phyloP scores from a whole-genome alignment of 495 filamentous ascomycete species.

The Talaromyces nanjingensis region DNA sequence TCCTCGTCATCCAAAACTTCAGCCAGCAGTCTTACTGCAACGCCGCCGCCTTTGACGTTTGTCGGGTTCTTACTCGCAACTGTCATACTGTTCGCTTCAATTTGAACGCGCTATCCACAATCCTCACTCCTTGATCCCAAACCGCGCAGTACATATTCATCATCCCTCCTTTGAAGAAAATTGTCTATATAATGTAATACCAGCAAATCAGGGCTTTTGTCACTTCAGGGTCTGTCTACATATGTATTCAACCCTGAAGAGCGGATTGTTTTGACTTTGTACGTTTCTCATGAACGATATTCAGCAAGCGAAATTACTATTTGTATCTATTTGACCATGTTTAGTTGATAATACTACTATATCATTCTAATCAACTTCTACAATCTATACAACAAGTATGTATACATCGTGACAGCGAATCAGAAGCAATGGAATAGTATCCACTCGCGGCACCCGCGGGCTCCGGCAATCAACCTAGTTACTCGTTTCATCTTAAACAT shows the following conservation, averaged over 20 bases:
- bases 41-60: neutral
- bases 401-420: neutral
- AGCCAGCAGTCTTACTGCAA: neutral
- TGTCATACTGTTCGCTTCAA: neutral
- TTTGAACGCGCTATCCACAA: neutral
- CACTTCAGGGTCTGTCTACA: neutral
- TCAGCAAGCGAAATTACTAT: slow-evolving; percentile 5
- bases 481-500: neutral
- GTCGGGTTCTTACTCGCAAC: neutral
- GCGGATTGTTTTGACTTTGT: neutral
- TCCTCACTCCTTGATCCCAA: neutral
- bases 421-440: neutral
- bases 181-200: neutral
- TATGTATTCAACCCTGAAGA: neutral
- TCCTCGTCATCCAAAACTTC: neutral
- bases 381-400: neutral
- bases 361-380: neutral
- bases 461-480: slow-evolving; percentile 1
- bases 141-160: neutral
- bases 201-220: neutral
- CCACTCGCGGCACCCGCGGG: neutral
- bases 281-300: neutral
- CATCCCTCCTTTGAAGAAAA: neutral
- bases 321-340: neutral
- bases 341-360: neutral